Evolutionary conservation across 164 flowering plant species (phyloP).

Genomic region (Stephania japonica): DNA sequence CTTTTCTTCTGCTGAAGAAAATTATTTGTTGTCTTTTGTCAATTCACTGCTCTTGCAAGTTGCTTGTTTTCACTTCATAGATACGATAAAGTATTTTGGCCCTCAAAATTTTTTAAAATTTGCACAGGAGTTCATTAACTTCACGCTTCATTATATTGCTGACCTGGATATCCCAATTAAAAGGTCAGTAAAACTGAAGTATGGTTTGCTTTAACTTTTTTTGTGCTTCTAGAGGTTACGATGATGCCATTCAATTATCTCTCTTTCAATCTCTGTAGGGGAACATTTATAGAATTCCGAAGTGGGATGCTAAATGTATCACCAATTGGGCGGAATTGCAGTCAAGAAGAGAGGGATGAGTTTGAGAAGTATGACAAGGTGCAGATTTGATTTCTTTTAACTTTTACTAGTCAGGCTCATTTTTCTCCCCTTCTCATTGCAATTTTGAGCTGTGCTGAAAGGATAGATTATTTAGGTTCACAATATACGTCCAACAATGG

Average conservation of each 20-base stretch:
- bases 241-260: neutral
- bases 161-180: slow-evolving; percentile 99
- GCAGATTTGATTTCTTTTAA: slow-evolving; percentile 10
- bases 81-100: too few relatives aligned
- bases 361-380: slow-evolving; percentile 97
- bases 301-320: slow-evolving; percentile 97
- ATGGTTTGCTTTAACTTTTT: neutral
- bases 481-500: slow-evolving; percentile 81
- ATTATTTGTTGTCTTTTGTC: neutral
- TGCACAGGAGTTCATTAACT: slow-evolving; percentile 86
- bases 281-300: slow-evolving; percentile 95
- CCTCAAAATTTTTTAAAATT: neutral
- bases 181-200: slow-evolving; percentile 44
- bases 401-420: neutral
- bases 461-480: slow-evolving; percentile 48
- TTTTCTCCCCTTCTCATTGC: neutral
- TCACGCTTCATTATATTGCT: slow-evolving; percentile 91
- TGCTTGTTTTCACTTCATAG: too few relatives aligned
- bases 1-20: neutral
- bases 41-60: neutral
- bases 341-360: slow-evolving; percentile 94
- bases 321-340: slow-evolving; percentile 97
- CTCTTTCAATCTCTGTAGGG: slow-evolving; percentile 35
- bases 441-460: neutral
- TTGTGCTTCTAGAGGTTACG: neutral